Evolutionary conservation across 306 rosid genomes (phyloP).

Genomic region (Vicia villosa): DNA sequence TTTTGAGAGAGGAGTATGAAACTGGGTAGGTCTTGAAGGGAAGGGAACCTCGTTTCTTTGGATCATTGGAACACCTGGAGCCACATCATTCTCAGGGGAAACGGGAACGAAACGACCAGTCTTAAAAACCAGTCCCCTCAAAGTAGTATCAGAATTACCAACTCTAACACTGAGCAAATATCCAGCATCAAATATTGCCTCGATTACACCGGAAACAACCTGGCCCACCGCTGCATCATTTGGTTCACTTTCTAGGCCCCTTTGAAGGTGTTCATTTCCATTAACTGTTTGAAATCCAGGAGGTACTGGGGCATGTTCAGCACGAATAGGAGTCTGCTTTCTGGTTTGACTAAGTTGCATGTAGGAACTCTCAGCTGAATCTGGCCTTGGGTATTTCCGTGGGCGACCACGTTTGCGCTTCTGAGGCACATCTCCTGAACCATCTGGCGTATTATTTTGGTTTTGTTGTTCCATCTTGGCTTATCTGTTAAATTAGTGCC

Average conservation of each 20-base stretch:
- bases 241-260: constrained; percentile 43
- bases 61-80: constrained; percentile 80
- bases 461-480: constrained; percentile 61
- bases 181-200: constrained; percentile 93
- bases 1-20: constrained; percentile 51
- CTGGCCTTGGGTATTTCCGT: constrained; percentile 71
- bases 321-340: constrained; percentile 44
- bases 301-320: constrained; percentile 44
- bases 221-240: constrained; percentile 64
- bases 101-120: constrained; percentile 80
- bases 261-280: constrained; percentile 58
- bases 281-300: constrained; percentile 58
- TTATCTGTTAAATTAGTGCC: constrained; percentile 32
- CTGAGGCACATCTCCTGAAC: constrained; percentile 61
- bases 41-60: constrained; percentile 61
- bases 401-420: constrained; percentile 99
- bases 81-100: constrained; percentile 79
- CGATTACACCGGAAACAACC: constrained; percentile 77
- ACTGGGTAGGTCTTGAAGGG: constrained; percentile 46
- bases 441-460: constrained; percentile 57
- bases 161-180: constrained; percentile 81
- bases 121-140: constrained; percentile 88
- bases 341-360: constrained; percentile 40
- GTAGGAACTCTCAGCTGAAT: constrained; percentile 47
- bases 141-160: constrained; percentile 64